Base-by-base conservation (phyloP, 306 rosid species). In the Phaseolus lunatus region DNA sequence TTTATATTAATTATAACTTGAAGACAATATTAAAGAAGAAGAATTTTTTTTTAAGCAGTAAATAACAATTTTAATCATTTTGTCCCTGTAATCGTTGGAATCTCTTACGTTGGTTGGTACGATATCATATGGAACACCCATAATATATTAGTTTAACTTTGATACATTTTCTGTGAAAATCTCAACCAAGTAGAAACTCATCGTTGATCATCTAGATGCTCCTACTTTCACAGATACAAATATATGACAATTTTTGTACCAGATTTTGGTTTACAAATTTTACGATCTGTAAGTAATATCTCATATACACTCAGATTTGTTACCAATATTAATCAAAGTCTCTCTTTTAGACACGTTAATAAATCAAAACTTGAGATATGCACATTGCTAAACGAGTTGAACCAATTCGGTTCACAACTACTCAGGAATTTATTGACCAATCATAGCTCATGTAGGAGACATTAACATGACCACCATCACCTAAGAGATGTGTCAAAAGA, bases 401-500 rank as follows among this genome's bases (percentile, higher is more conserved):
- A 45, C 24, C 77, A 67, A 80, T 66, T 72, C 35, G 13, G 52
- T 49, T 68, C n/a, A 22, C 45, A 26, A 27, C 7, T 22, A 24
- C 11, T 86, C 83, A 94, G 43, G 81, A 84, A 81, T 89, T 90
- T 73, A 86, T 44, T 68, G 97, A 90, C 95, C 96, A 89, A 59
- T 92, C 87, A 69, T 82, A 95, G 57, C 53, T 85, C 76, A 80
- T 89, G 83, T 90, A 95, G 5, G 86, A 82, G 27, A 95, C 83
- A 75, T 81, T 80, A 77, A 86, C 56, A 16, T 87, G 82, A 29
- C 93, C 91, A 29, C 92, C 97, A 67, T 95, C 98, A 47, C 80
- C 82, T 83, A 92, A 63, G 24, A 95, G 90, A 85, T 95, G 98
- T n/a, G 96, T 86, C 88, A 95, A 77, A 78, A 89, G 88, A 20